A percentile compares a stretch with the other conserved stretches of the same genome.
These are phyloP conservation scores for Talaromyces sp. DNA, from an alignment of 2,329 filamentous ascomycete species.

Conservation along the genomic window DNA sequence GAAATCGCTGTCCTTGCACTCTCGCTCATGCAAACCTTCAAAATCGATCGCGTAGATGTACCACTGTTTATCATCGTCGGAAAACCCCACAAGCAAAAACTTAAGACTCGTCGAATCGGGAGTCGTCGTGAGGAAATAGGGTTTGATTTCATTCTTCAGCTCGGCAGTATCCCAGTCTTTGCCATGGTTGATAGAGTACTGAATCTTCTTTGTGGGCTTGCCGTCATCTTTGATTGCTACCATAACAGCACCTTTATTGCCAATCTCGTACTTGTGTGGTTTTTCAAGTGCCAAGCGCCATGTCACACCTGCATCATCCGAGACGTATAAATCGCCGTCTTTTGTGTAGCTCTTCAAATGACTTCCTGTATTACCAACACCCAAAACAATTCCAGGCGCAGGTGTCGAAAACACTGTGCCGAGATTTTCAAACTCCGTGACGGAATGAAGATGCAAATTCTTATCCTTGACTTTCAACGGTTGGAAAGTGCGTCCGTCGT, in stretches of 20 bases:
- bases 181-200: conserved; percentile 88
- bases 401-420: conserved; percentile 91
- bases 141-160: conserved; percentile 67
- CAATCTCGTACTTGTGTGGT: conserved; percentile 94
- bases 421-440: conserved; percentile 77
- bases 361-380: conserved; percentile 82
- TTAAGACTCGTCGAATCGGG: conserved; percentile 91
- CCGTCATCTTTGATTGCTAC: conserved; percentile 72
- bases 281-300: conserved; percentile 73
- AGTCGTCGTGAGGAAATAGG: conserved; percentile 76
- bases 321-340: conserved; percentile 79
- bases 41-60: conserved; percentile 80
- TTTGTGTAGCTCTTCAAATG: conserved; percentile 62
- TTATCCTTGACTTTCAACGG: conserved; percentile 64
- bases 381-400: conserved; percentile 90
- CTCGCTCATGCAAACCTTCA: conserved; percentile 70
- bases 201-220: conserved; percentile 54
- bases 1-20: conserved; percentile 69
- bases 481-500: conserved; percentile 86
- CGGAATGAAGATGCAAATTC: conserved; percentile 81
- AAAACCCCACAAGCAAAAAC: conserved; percentile 71
- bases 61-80: conserved; percentile 51
- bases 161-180: conserved; percentile 73
- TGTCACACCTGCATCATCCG: conserved; percentile 81
- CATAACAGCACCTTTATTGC: conserved; percentile 84